A percentile compares a stretch with the other conserved stretches of the same genome.
Conservation (phyloP, 768 basidiomycete species). For the Gloeostereum incarnatum region DNA sequence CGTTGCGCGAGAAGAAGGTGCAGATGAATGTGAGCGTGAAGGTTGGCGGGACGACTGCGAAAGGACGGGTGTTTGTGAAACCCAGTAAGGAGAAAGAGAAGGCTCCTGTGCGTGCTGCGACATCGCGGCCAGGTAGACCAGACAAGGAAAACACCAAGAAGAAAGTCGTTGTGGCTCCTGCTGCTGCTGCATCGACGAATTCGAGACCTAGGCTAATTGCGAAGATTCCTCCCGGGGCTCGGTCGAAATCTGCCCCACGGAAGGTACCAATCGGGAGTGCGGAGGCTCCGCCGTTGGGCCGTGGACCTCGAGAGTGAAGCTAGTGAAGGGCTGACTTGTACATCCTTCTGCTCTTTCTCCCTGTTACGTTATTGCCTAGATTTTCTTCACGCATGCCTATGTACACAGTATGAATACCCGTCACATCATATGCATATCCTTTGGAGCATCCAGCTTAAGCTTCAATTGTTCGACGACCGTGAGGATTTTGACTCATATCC, state of each 20-base stretch:
- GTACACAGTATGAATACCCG: background rate
- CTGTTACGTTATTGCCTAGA: constrained; percentile 2
- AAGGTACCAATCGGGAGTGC: constrained; percentile 60
- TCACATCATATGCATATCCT: background rate
- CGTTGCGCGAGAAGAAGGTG: constrained; percentile 41
- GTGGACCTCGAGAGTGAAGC: too few relatives aligned
- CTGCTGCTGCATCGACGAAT: background rate
- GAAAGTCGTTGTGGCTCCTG: background rate
- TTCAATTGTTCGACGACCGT: constrained; percentile 10
- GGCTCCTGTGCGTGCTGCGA: background rate
- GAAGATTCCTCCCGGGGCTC: background rate
- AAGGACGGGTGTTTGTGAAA: constrained; percentile 23
- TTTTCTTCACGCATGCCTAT: background rate
- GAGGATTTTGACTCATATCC: too few relatives aligned
- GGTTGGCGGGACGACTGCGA: constrained; percentile 8
- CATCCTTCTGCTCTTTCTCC: constrained; percentile 6
- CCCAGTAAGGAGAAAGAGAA: constrained; percentile 16
- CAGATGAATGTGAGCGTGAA: constrained; percentile 19
- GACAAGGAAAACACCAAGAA: constrained; percentile 28
- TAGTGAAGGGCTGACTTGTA: too few relatives aligned
- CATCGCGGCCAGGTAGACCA: too few relatives aligned
- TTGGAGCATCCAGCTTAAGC: constrained; percentile 14
- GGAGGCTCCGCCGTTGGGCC: constrained; percentile 44
- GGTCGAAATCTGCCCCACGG: constrained; percentile 51
- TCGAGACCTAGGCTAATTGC: background rate